Evolutionary conservation across 2,329 filamentous ascomycete species (phyloP).

Genomic region (Cladophialophora bantiana): DNA sequence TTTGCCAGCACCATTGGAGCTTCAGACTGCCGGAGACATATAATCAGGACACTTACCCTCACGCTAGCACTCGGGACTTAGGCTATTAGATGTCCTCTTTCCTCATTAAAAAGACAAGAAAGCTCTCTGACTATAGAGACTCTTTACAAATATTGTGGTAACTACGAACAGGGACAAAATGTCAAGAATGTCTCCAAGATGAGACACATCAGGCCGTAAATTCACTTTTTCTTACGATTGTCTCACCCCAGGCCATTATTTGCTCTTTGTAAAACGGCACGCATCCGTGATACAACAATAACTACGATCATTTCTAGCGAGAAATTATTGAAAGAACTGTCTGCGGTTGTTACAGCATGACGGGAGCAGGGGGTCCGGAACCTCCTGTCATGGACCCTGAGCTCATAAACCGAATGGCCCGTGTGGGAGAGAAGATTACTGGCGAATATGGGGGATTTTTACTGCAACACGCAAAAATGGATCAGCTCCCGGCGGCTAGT

Average conservation of each 20-base stretch:
- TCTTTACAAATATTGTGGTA: background rate
- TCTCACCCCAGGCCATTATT: background rate
- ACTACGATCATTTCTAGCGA: too few species aligned
- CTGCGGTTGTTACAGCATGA: background rate
- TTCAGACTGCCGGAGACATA: background rate
- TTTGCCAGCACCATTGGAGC: background rate
- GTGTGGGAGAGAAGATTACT: slow-evolving; percentile 3
- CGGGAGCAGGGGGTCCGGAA: background rate
- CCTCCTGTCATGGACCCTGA: background rate
- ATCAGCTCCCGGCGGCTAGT: background rate
- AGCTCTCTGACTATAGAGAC: background rate
- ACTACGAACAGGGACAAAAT: background rate
- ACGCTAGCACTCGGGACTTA: background rate
- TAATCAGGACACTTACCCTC: background rate
- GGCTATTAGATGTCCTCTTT: background rate
- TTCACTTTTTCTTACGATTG: background rate
- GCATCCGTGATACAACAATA: too few species aligned
- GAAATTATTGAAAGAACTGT: background rate
- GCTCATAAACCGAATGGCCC: background rate
- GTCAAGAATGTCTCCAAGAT: background rate
- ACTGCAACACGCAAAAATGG: slow-evolving; percentile 4
- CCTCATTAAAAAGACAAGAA: too few species aligned
- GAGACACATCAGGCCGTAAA: background rate
- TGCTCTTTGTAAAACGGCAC: too few species aligned
- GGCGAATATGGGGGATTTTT: background rate